Evolutionary conservation across 208 protist genomes (phyloP), one percentile per base, ranked within the genome.

Genomic region (Wallacemonas sp.): DNA sequence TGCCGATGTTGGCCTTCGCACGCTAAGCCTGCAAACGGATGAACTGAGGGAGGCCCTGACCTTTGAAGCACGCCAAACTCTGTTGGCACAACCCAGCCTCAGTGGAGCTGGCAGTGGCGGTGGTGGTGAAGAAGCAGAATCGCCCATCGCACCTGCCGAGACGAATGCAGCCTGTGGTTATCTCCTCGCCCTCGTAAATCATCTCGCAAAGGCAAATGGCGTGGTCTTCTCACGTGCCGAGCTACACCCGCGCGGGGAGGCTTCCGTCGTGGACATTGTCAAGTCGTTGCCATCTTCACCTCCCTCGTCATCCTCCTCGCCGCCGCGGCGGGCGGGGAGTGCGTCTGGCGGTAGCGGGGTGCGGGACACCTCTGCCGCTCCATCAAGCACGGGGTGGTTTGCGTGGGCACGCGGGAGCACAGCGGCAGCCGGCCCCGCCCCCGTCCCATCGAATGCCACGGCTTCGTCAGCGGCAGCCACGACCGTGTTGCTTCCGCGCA

Each of bases 131-230:
- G 54, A 19, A 4, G 42, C 54, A 9, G 54, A 27, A 24, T 17
- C 53, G 11, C 24, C 14, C 53, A 36, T 61, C 8, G 24, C 47
- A 4, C n/a, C 26, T 9, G 47, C 42, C 2, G 89, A 95, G 51
- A 73, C 91, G 28, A 95, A 95, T 56, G 71, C 76, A 15, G 89
- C 89, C 4, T 91, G 89, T 61, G 85, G 84, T 5, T 82, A 80
- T 38, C 39, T 92, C 2, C 49, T 82, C 33, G 61, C 79, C 26
- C 69, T 93, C 9, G 60, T 95, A 5, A 60, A 70, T 27, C 62
- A 78, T 31, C 47, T 92, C 0, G 77, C 77, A 0, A 59, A 80
- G 12, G 56, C 68, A 22, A 76, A 95, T 51, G 31, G 63, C 6
- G 82, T 88, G 46, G 11, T 46, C 24, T 80, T 91, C 9, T 17